phyloP scores from a whole-genome alignment of 2,329 filamentous ascomycete species.

The Aspergillus floridensis region DNA sequence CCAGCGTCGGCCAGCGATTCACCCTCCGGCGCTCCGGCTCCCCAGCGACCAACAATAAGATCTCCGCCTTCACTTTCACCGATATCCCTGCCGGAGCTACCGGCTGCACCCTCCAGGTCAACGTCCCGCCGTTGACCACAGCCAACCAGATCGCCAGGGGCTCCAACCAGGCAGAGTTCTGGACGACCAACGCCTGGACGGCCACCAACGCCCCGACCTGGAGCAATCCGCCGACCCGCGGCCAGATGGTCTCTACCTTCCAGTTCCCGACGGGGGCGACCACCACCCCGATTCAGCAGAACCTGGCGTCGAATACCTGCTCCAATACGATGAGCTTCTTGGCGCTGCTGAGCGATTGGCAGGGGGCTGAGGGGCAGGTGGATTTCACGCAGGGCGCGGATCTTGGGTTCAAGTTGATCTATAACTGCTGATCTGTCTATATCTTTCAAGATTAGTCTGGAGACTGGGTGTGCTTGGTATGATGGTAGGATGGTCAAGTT shows the following conservation, averaged over 20 bases:
- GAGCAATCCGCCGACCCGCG: constrained; percentile 5
- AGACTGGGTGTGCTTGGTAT: too few relatives aligned
- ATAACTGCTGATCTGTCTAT: constrained; percentile 5
- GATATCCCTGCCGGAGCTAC: constrained; percentile 16
- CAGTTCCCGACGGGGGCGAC: constrained; percentile 13
- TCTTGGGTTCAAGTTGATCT: constrained; percentile 18
- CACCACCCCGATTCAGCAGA: background rate
- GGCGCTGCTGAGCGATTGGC: constrained; percentile 16
- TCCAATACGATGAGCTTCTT: constrained; percentile 17
- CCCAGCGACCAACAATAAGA: constrained; percentile 2
- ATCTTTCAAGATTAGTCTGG: too few relatives aligned
- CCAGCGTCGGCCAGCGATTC: constrained; percentile 11
- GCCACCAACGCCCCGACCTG: constrained; percentile 8
- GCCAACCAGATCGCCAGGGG: constrained; percentile 15
- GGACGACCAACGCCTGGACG: constrained; percentile 13
- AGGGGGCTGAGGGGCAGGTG: constrained; percentile 12
- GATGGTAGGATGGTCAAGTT: too few relatives aligned
- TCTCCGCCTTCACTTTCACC: constrained; percentile 17
- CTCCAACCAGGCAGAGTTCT: constrained; percentile 15
- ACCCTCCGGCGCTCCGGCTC: constrained; percentile 10
- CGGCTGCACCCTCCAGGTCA: constrained; percentile 19
- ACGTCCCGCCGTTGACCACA: constrained; percentile 10
- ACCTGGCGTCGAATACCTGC: constrained; percentile 14
- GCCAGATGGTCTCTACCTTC: constrained; percentile 9
- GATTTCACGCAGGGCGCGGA: constrained; percentile 10